phyloP scores from a whole-genome alignment of 192 early-diverging fungal genomes.

The Coemansia biformis region DNA sequence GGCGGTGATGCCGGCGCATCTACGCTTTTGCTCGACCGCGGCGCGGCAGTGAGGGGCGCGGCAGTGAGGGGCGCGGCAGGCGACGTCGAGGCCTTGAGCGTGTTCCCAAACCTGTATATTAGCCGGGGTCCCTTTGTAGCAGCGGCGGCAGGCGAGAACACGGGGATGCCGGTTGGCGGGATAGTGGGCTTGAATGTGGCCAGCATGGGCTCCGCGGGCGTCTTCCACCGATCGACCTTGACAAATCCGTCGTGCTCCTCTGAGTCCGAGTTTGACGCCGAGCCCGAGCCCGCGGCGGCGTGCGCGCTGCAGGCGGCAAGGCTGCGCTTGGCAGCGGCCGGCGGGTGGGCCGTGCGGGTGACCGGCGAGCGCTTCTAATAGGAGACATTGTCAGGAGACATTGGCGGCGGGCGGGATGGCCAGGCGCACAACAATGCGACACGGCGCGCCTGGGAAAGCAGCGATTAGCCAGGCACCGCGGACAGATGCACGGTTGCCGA shows the following conservation, averaged over 20 bases:
- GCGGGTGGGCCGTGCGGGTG: conserved; percentile 11
- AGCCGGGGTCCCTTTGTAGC: conserved; percentile 10
- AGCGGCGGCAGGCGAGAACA: not conserved
- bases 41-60: not conserved
- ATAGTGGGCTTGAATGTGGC: conserved; percentile 37
- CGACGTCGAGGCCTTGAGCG: conserved; percentile 20
- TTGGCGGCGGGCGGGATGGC: too few relatives aligned
- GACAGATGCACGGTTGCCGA: too few relatives aligned
- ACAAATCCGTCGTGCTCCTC: conserved; percentile 47
- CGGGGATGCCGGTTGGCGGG: conserved; percentile 4
- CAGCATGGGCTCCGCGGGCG: conserved; percentile 18
- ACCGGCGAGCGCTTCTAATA: conserved; percentile 5
- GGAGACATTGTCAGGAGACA: too few relatives aligned
- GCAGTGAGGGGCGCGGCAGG: not conserved
- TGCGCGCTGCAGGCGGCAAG: not conserved
- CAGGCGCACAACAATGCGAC: not conserved
- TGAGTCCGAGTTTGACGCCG: conserved; percentile 11
- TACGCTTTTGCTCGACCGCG: too few relatives aligned
- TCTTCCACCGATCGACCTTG: conserved; percentile 35
- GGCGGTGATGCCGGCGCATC: too few relatives aligned
- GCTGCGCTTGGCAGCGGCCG: not conserved
- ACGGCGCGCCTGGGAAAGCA: not conserved
- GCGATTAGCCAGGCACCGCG: not conserved
- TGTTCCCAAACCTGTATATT: conserved; percentile 18
- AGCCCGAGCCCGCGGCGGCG: not conserved